Percentiles rank a stretch among this genome's conserved stretches.
Conservation (phyloP, 495 filamentous ascomycete species). For the Aspergillus diversus region DNA sequence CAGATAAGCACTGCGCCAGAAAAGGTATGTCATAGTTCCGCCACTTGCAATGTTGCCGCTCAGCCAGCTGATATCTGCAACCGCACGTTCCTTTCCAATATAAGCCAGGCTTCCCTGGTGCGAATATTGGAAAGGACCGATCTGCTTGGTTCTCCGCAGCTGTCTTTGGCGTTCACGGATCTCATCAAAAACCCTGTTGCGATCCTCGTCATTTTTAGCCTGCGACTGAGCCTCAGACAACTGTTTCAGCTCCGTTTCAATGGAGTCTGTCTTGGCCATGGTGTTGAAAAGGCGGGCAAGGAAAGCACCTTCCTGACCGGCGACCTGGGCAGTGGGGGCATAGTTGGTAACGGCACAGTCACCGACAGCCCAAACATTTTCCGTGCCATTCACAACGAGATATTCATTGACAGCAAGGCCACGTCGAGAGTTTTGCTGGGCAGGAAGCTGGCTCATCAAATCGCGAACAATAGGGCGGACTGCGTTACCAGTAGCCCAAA, state of each 20-base stretch:
- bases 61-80: slow-evolving; percentile 97
- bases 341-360: slow-evolving; percentile 97
- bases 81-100: slow-evolving; percentile 96
- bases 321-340: slow-evolving; percentile 96
- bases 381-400: slow-evolving; percentile 93
- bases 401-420: slow-evolving; percentile 97
- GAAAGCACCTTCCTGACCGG: slow-evolving; percentile 94
- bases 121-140: slow-evolving; percentile 96
- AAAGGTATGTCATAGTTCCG: slow-evolving; percentile 82
- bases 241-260: slow-evolving; percentile 71
- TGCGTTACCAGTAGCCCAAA: slow-evolving; percentile 98
- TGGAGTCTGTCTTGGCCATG: slow-evolving; percentile 85
- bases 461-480: slow-evolving; percentile 86
- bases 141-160: slow-evolving; percentile 84
- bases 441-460: slow-evolving; percentile 88
- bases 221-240: slow-evolving; percentile 66
- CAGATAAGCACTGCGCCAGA: slow-evolving; percentile 97
- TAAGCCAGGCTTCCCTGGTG: slow-evolving; percentile 97
- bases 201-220: slow-evolving; percentile 59
- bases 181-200: slow-evolving; percentile 62
- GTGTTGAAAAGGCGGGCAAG: slow-evolving; percentile 95
- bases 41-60: slow-evolving; percentile 92
- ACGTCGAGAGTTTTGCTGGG: slow-evolving; percentile 91
- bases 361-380: slow-evolving; percentile 91
- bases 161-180: slow-evolving; percentile 86